phyloP scores from a whole-genome alignment of 2,329 filamentous ascomycete genomes.

The Colletotrichum truncatum region DNA sequence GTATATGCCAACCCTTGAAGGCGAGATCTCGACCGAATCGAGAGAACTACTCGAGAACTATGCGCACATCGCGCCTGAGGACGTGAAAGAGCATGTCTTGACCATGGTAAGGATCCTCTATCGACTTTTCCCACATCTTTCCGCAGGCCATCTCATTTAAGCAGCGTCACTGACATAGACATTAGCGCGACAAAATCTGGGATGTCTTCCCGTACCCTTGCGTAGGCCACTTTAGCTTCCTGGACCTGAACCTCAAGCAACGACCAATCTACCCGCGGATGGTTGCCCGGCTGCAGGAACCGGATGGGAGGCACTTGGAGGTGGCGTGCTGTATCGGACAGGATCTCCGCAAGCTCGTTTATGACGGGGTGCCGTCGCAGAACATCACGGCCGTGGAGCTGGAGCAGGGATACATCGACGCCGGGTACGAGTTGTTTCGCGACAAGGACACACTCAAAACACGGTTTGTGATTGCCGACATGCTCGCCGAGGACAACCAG shows the following conservation, averaged over 20 bases:
- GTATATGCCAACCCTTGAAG: constrained; percentile 18
- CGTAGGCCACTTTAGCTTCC: constrained; percentile 29
- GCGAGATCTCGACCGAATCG: constrained; percentile 1
- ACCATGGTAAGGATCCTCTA: not conserved
- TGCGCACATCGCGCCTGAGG: not conserved
- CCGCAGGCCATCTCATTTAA: not conserved
- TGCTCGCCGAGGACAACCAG: constrained; percentile 32
- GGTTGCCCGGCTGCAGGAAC: constrained; percentile 29
- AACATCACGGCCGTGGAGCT: constrained; percentile 36
- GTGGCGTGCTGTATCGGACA: constrained; percentile 41
- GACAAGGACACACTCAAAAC: constrained; percentile 34
- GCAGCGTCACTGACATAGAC: too few species aligned
- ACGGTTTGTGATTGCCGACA: constrained; percentile 33
- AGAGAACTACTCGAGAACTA: constrained; percentile 28
- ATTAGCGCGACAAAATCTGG: constrained; percentile 27
- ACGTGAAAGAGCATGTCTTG: constrained; percentile 16
- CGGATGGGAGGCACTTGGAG: constrained; percentile 34
- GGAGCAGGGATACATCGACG: constrained; percentile 31
- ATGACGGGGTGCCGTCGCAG: constrained; percentile 35
- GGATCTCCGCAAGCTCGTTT: constrained; percentile 37
- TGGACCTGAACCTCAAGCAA: constrained; percentile 23
- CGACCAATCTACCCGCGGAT: constrained; percentile 23
- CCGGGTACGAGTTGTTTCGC: constrained; percentile 38
- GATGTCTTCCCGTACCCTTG: constrained; percentile 31
- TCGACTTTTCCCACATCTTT: too few species aligned